phyloP scores from a whole-genome alignment of 768 basidiomycete species.

The Fistulinella prunicolor region DNA sequence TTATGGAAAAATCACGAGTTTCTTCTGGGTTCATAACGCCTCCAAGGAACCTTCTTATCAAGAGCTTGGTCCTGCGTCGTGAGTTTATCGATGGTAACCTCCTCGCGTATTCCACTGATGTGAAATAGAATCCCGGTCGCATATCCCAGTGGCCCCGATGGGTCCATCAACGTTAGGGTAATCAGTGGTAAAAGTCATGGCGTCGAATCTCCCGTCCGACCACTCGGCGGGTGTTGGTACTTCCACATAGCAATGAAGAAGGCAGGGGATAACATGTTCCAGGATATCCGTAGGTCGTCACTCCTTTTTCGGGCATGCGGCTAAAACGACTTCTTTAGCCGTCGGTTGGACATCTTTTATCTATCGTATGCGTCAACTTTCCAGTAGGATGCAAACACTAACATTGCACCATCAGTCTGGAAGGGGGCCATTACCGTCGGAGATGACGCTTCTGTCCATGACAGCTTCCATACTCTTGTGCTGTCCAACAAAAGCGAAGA shows the following conservation, averaged over 20 bases:
- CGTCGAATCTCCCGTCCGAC: conserved; percentile 82
- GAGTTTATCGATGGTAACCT: conserved; percentile 19
- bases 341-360: conserved; percentile 88
- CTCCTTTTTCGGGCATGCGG: neutral
- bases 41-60: conserved; percentile 76
- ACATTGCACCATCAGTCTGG: conserved; percentile 25
- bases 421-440: conserved; percentile 64
- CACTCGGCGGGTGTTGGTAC: conserved; percentile 93
- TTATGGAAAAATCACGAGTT: neutral
- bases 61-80: conserved; percentile 68
- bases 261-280: conserved; percentile 64
- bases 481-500: conserved; percentile 58
- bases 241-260: conserved; percentile 73
- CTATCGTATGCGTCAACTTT: conserved; percentile 55
- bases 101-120: neutral
- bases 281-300: conserved; percentile 67
- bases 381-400: neutral
- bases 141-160: conserved; percentile 66
- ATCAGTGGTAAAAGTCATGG: conserved; percentile 90
- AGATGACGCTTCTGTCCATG: conserved; percentile 42
- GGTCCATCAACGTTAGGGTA: conserved; percentile 70
- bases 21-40: neutral
- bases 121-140: conserved; percentile 62
- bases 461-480: conserved; percentile 79
- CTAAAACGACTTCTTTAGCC: conserved; percentile 39